These are phyloP conservation scores for Pseudodiploospora longispora DNA, from an alignment of 2,329 filamentous ascomycete species.

Conservation along the genomic window DNA sequence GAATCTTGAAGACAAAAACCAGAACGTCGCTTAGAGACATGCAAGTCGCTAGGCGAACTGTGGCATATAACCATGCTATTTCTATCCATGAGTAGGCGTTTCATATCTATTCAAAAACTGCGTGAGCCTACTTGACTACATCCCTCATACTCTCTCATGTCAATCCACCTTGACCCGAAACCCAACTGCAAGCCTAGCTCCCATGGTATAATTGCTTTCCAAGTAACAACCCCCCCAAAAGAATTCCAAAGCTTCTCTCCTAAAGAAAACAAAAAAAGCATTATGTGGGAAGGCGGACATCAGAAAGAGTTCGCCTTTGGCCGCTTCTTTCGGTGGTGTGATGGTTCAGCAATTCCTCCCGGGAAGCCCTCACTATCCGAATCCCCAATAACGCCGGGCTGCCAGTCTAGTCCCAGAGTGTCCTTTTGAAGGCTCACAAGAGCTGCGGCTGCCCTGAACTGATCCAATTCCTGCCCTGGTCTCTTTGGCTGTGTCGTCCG, in stretches of 20 bases:
- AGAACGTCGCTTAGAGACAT: not conserved
- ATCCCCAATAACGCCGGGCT: not conserved
- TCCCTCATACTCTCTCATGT: too few relatives aligned
- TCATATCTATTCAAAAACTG: too few relatives aligned
- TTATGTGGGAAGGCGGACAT: not conserved
- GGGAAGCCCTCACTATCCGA: constrained; percentile 1
- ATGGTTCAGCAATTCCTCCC: not conserved
- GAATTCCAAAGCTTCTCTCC: not conserved
- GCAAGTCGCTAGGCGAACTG: not conserved
- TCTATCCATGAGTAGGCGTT: too few relatives aligned
- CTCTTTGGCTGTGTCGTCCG: not conserved
- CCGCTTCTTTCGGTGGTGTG: constrained; percentile 5
- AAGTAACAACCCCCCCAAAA: too few relatives aligned
- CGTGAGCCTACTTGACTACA: too few relatives aligned
- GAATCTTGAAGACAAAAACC: not conserved
- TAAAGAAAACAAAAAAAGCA: not conserved
- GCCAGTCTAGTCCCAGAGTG: not conserved
- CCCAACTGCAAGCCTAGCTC: too few relatives aligned
- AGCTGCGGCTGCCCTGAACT: constrained; percentile 7
- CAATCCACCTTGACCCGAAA: too few relatives aligned
- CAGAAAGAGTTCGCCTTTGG: constrained; percentile 6
- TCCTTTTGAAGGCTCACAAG: constrained; percentile 10
- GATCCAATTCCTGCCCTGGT: constrained; percentile 2
- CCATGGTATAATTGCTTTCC: too few relatives aligned
- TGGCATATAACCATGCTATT: not conserved